Percentiles rank a stretch among this genome's conserved stretches.
These are phyloP conservation scores for Sistotremastrum niveocremeum DNA, from an alignment of 768 basidiomycete species.

Conservation along the genomic window DNA sequence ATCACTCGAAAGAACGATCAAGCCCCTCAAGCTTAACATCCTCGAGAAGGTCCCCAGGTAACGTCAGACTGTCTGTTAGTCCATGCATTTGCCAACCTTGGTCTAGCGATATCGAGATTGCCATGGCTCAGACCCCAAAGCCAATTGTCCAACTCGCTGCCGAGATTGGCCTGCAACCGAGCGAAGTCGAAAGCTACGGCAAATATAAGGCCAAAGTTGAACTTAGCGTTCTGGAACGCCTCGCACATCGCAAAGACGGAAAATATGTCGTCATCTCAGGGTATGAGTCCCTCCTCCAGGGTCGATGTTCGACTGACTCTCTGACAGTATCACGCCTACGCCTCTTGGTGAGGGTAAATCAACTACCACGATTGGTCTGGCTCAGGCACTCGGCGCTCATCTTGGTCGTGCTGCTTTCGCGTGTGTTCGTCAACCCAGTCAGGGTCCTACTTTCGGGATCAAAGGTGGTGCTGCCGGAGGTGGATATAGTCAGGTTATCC, in stretches of 20 bases:
- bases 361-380: slow-evolving; percentile 92
- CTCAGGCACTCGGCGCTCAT: slow-evolving; percentile 92
- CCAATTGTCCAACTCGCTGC: slow-evolving; percentile 68
- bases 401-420: slow-evolving; percentile 88
- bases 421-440: slow-evolving; percentile 94
- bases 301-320: slow-evolving; percentile 6
- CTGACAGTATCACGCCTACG: slow-evolving; percentile 77
- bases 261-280: slow-evolving; percentile 96
- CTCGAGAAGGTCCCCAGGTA: slow-evolving; percentile 72
- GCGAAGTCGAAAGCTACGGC: slow-evolving; percentile 89
- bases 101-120: slow-evolving; percentile 79
- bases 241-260: slow-evolving; percentile 76
- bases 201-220: slow-evolving; percentile 97
- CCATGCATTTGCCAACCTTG: background rate
- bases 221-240: slow-evolving; percentile 71
- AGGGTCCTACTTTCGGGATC: slow-evolving; percentile 98
- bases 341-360: slow-evolving; percentile 98
- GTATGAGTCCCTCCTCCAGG: slow-evolving; percentile 23
- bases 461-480: slow-evolving; percentile 98
- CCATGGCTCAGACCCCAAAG: slow-evolving; percentile 89
- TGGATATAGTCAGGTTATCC: slow-evolving; percentile 97
- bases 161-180: slow-evolving; percentile 76
- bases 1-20: slow-evolving; percentile 50
- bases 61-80: background rate
- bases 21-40: slow-evolving; percentile 67